Evolutionary conservation across 306 rosid genomes (phyloP).

Genomic region (Rubus idaeus): DNA sequence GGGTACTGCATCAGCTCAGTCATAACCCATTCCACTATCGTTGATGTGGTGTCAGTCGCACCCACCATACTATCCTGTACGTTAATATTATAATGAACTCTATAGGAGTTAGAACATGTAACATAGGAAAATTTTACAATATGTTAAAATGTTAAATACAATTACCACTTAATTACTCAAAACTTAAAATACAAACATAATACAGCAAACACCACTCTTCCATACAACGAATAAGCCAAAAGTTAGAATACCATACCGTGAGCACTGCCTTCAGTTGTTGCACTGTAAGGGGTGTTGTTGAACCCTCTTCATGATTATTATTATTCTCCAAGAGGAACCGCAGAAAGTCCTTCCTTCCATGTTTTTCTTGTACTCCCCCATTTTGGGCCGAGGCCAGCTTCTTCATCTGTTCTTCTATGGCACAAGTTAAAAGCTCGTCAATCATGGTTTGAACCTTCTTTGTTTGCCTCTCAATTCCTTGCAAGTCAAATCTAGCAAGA

Average conservation of each 20-base stretch:
- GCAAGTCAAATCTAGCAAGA: conserved; percentile 31
- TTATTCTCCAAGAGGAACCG: conserved; percentile 27
- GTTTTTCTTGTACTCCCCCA: not conserved
- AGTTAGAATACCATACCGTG: conserved; percentile 10
- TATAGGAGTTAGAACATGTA: not conserved
- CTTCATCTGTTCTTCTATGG: conserved; percentile 12
- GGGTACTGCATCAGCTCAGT: conserved; percentile 27
- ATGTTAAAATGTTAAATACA: no score
- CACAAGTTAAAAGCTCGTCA: conserved; percentile 9
- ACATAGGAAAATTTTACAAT: not conserved
- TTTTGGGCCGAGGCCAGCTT: not conserved
- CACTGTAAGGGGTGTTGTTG: conserved; percentile 15
- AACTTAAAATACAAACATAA: no score
- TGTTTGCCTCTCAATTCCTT: conserved; percentile 28
- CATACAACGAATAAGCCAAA: not conserved
- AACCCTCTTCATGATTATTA: not conserved
- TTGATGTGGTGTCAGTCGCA: conserved; percentile 31
- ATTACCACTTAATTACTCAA: no score
- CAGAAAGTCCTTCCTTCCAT: conserved; percentile 26
- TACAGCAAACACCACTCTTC: not conserved
- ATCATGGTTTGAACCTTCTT: not conserved
- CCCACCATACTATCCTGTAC: conserved; percentile 39
- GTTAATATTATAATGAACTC: not conserved
- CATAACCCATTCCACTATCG: conserved; percentile 36
- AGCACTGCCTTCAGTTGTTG: conserved; percentile 34